Evolutionary conservation across 2,329 filamentous ascomycete species (phyloP).

Genomic region (Alternaria panax): DNA sequence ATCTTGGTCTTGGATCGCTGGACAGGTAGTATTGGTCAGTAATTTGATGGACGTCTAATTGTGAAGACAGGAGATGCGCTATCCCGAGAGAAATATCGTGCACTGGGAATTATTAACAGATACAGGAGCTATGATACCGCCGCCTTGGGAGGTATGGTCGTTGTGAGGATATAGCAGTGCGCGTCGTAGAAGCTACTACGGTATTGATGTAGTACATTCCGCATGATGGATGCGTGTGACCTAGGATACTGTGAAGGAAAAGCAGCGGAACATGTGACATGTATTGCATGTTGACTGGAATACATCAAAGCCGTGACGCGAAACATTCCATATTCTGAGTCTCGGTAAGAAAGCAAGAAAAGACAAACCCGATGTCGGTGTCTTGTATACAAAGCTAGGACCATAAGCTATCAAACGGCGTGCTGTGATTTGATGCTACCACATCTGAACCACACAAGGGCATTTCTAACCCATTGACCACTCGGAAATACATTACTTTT

Average conservation of each 20-base stretch:
- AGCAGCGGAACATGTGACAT: neutral
- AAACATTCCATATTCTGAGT: neutral
- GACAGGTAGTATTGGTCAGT: neutral
- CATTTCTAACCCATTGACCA: too few relatives aligned
- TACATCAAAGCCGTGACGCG: neutral
- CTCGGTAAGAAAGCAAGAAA: neutral
- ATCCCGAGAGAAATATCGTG: neutral
- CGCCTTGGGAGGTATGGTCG: neutral
- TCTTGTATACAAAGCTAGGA: neutral
- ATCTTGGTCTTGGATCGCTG: neutral
- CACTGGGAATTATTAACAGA: neutral
- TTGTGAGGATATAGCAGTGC: neutral
- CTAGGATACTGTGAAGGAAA: neutral
- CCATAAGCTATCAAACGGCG: neutral
- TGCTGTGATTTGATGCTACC: neutral
- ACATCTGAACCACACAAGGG: neutral
- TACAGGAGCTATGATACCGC: neutral
- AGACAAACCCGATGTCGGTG: neutral
- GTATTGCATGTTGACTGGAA: neutral
- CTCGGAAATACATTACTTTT: too few relatives aligned
- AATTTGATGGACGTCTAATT: neutral
- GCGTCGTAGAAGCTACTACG: neutral
- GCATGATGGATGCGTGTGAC: neutral
- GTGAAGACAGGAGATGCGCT: neutral
- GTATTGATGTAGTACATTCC: neutral